phyloP scores from a whole-genome alignment of 352 stramenopile genomes.

The Pythium dissotocum region DNA sequence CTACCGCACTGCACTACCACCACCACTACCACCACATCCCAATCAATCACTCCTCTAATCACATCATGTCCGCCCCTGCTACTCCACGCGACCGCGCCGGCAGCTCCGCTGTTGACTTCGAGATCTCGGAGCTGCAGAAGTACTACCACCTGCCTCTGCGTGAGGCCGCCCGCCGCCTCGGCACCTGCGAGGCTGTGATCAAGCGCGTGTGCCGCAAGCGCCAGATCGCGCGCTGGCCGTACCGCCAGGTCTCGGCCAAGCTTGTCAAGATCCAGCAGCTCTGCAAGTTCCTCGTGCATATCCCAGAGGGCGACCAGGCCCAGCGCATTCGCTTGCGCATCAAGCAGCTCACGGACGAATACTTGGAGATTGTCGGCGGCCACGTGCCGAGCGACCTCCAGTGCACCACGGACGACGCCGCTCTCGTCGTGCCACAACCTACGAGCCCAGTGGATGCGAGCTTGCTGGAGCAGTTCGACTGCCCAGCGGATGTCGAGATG shows the following conservation, averaged over 20 bases:
- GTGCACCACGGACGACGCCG: conserved; percentile 53
- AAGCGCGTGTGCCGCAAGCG: conserved; percentile 82
- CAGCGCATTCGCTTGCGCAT: conserved; percentile 77
- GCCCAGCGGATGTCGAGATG: conserved; percentile 45
- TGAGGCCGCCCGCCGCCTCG: conserved; percentile 69
- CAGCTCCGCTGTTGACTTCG: conserved; percentile 70
- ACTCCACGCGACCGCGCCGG: conserved; percentile 28
- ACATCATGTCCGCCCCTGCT: conserved; percentile 15
- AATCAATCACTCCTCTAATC: not conserved
- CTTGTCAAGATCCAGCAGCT: conserved; percentile 87
- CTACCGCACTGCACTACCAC: not conserved
- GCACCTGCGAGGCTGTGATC: conserved; percentile 78
- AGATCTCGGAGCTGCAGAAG: conserved; percentile 79
- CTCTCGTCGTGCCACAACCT: conserved; percentile 45
- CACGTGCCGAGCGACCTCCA: conserved; percentile 76
- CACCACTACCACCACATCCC: not conserved
- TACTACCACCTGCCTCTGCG: conserved; percentile 85
- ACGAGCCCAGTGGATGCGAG: conserved; percentile 51
- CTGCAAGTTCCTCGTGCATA: conserved; percentile 84
- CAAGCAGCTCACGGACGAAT: conserved; percentile 79
- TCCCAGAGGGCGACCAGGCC: conserved; percentile 66
- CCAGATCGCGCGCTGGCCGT: conserved; percentile 82
- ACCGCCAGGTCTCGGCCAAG: conserved; percentile 84
- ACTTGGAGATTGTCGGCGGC: conserved; percentile 72
- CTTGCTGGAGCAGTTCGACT: conserved; percentile 41